phyloP scores from a whole-genome alignment of 2,329 filamentous ascomycete genomes.

The Colletotrichum paranaense region DNA sequence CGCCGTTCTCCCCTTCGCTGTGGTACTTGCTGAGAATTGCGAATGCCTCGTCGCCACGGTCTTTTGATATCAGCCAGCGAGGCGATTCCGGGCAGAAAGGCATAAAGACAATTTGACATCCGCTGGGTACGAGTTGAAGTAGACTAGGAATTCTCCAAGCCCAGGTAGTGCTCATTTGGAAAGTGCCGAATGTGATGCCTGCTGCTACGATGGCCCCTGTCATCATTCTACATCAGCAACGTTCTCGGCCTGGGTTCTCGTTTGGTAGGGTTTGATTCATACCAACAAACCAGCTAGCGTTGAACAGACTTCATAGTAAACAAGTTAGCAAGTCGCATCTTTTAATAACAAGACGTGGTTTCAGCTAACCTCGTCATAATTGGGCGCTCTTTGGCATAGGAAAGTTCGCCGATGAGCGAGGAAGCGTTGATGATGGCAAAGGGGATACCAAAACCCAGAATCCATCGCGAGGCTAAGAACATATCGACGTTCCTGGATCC shows the following conservation, averaged over 20 bases:
- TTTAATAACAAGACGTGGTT: not conserved
- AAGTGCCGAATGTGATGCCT: slow-evolving; percentile 23
- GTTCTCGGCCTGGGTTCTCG: not conserved
- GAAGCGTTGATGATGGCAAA: slow-evolving; percentile 64
- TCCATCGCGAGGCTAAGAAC: slow-evolving; percentile 64
- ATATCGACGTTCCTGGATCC: slow-evolving; percentile 49
- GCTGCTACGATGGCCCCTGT: slow-evolving; percentile 19
- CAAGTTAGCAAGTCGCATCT: not conserved
- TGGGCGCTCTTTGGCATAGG: slow-evolving; percentile 64
- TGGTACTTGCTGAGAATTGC: slow-evolving; percentile 54
- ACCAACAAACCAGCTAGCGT: slow-evolving; percentile 44
- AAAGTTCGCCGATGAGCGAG: slow-evolving; percentile 62
- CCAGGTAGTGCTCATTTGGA: slow-evolving; percentile 28
- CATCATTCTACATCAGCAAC: not conserved
- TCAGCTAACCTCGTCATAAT: slow-evolving; percentile 57
- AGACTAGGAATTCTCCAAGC: slow-evolving; percentile 30
- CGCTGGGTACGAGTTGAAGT: slow-evolving; percentile 35
- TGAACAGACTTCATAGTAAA: slow-evolving; percentile 49
- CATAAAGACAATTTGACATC: slow-evolving; percentile 42
- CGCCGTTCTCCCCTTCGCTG: slow-evolving; percentile 61
- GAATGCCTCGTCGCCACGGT: slow-evolving; percentile 46
- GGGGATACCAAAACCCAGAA: slow-evolving; percentile 65
- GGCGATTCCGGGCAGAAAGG: slow-evolving; percentile 51
- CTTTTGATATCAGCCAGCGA: slow-evolving; percentile 46
- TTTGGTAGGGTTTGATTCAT: not conserved